Base-by-base conservation (phyloP, 192 early-diverging fungal species). In the Phycomyces blakesleeanus region DNA sequence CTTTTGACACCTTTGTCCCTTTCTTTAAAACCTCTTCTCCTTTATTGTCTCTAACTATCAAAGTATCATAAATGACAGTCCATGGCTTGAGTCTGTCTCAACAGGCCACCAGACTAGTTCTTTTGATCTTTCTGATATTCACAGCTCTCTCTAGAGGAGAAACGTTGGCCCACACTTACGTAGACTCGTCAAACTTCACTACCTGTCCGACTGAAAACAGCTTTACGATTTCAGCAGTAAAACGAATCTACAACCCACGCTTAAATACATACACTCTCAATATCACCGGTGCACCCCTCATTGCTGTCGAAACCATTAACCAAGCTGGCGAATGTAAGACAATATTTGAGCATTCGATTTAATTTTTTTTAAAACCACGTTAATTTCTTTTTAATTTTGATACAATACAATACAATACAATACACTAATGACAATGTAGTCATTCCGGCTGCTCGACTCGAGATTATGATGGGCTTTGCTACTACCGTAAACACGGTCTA, bases 311-410 rank as follows among this genome's bases (percentile, higher is more conserved):
- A 8, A 39, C 21, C 12, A 34, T 61, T 51, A 39, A 63, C 38
- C 27, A 52, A 53, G 27, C 37, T 39, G 61, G 51, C 52, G 15
- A 49, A 63, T 39, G 61, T 63, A 63, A 63, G 21, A 5, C 14
- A 27, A 54, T 6, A 7, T 54, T 9, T 26, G 9, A 27, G n/a
- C n/a, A n/a, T n/a, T n/a, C n/a, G n/a, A n/a, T n/a, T n/a, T n/a
- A n/a, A n/a, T n/a, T n/a, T n/a, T n/a, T n/a, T n/a, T n/a, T n/a
- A n/a, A n/a, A n/a, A n/a, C n/a, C n/a, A n/a, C n/a, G n/a, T n/a
- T n/a, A n/a, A n/a, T n/a, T n/a, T n/a, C n/a, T n/a, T n/a, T n/a
- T n/a, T n/a, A n/a, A n/a, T n/a, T n/a, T n/a, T n/a, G n/a, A n/a
- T n/a, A n/a, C n/a, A n/a, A n/a, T n/a, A n/a, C n/a, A n/a, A n/a